Base-by-base conservation (phyloP, 169 alveolate genomes). In the Perkinsus chesapeaki region DNA sequence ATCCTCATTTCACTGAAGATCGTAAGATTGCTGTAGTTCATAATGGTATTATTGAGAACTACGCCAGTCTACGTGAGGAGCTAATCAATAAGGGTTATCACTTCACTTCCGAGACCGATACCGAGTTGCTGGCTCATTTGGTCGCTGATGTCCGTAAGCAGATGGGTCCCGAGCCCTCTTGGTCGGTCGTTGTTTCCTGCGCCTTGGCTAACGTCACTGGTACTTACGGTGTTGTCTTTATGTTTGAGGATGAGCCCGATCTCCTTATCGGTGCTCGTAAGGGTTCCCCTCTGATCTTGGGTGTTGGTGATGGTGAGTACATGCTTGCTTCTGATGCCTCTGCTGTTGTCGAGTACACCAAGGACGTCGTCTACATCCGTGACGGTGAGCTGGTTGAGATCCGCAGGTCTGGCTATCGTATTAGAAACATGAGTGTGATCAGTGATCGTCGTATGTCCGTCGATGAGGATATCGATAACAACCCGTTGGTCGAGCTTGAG, bases 1-100 rank as follows among this genome's bases (percentile, higher is more conserved):
- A 99, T 95, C 99, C 99, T 37, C 99, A 99, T 95, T 95, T 94
- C 91, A 99, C 98, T 95, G 95, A 96, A 73, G 95, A 95, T 82
- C 96, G 96, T 43, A 96, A 99, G 92, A 94, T 98, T 3, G 97
- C 99, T 39, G 95, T 98, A 23, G 99, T 98, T 31, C 99, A 99
- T 94, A 99, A 99, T 94, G 99, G 99, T 7, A 98, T 99, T 37
- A 96, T 98, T 37, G 99, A 97, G 60, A 98, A 98, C 95, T 97
- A 95, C 94, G 93, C 93, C 39, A 94, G 95, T 48, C 93, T 97
- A 27, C 96, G 96, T 92, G 95, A 94, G 23, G 96, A 96, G 91
- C 93, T 97, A 82, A 92, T 93, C 48, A 94, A 93, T 73, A 95
- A 95, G 39, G 98, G 98, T 31, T 96, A 96, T 73, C 92, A 91